Percentiles rank a stretch among this genome's conserved stretches.
phyloP scores from a whole-genome alignment of 192 early-diverging fungal genomes.

The Dissophora globulifera region DNA sequence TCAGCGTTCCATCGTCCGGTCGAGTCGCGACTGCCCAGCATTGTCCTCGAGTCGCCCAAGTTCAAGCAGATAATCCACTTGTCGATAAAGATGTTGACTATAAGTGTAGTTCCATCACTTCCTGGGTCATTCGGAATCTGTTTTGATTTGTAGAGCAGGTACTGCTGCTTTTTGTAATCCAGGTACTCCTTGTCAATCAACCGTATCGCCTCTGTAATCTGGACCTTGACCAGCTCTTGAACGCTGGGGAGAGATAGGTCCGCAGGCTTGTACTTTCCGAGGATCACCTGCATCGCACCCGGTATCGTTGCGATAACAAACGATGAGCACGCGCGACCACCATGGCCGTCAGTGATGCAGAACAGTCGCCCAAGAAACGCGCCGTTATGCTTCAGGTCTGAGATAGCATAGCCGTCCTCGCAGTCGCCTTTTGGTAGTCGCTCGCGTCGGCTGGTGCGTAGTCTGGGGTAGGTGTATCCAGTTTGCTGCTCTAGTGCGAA shows the following conservation, averaged over 20 bases:
- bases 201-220: conserved; percentile 58
- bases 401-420: conserved; percentile 64
- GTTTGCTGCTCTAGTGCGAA: conserved; percentile 67
- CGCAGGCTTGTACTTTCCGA: conserved; percentile 48
- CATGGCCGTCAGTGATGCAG: conserved; percentile 68
- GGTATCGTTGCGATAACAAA: conserved; percentile 63
- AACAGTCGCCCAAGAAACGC: conserved; percentile 57
- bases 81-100: conserved; percentile 66
- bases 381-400: conserved; percentile 54
- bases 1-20: conserved; percentile 62
- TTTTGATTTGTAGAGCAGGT: conserved; percentile 25
- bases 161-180: conserved; percentile 60
- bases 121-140: conserved; percentile 37
- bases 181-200: conserved; percentile 63
- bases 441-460: conserved; percentile 56
- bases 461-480: conserved; percentile 69
- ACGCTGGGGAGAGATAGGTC: conserved; percentile 40
- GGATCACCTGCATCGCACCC: conserved; percentile 56
- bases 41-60: conserved; percentile 66
- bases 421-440: conserved; percentile 62
- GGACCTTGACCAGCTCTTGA: conserved; percentile 56
- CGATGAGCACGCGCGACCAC: conserved; percentile 63
- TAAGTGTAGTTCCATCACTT: conserved; percentile 66
- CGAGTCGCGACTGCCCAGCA: conserved; percentile 50
- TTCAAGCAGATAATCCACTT: conserved; percentile 67